phyloP scores from a whole-genome alignment of 495 filamentous ascomycete species.

The Daldinia bambusicola region DNA sequence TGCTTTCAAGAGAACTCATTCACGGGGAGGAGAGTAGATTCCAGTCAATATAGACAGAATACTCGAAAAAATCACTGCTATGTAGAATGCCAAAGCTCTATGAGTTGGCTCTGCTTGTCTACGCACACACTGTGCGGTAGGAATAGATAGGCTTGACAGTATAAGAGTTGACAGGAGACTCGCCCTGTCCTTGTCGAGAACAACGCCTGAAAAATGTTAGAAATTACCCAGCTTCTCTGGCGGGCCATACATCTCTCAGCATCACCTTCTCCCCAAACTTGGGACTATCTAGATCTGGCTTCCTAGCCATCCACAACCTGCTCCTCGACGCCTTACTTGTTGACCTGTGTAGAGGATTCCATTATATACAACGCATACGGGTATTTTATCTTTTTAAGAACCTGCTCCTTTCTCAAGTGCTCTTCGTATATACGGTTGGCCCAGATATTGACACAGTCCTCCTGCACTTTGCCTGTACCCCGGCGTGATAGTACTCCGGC shows the following conservation, averaged over 20 bases:
- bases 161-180: slow-evolving; percentile 6
- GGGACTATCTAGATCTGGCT: neutral
- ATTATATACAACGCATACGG: slow-evolving; percentile 37
- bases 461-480: slow-evolving; percentile 23
- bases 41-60: neutral
- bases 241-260: slow-evolving; percentile 9
- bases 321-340: neutral
- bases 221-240: slow-evolving; percentile 16
- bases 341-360: slow-evolving; percentile 10
- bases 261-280: slow-evolving; percentile 9
- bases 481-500: slow-evolving; percentile 14
- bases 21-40: neutral
- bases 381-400: slow-evolving; percentile 15
- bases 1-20: neutral
- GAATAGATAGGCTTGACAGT: neutral
- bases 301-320: neutral
- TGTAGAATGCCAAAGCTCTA: neutral
- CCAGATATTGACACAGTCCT: slow-evolving; percentile 21
- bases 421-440: slow-evolving; percentile 24
- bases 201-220: slow-evolving; percentile 1
- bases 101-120: neutral
- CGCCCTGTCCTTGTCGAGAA: slow-evolving; percentile 2
- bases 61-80: neutral
- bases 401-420: slow-evolving; percentile 9
- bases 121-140: neutral